Evolutionary conservation across 2,329 filamentous ascomycete species (phyloP), one percentile per base, ranked within the genome.

Genomic region (Diaporthe humulicola): DNA sequence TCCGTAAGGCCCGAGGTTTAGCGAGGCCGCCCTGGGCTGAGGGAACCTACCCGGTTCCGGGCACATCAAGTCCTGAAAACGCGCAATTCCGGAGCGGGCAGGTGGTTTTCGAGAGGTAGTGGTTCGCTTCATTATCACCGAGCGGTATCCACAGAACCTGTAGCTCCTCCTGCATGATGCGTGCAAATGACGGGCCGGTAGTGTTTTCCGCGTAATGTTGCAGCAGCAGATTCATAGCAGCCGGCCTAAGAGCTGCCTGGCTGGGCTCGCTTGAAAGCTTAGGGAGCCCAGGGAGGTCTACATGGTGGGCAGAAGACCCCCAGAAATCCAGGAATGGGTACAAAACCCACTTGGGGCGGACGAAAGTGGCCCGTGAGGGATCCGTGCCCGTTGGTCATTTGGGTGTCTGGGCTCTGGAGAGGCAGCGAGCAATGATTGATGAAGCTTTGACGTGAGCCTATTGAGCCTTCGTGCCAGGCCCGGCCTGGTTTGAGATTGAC

Each of bases 101-200:
- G 64, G 25, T 40, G 52, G 30, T 56, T 57, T 10, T n/a, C 56
- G 7, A 22, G n/a, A 45, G 15, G 69, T 45, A 17, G 25, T 33
- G 56, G 48, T 57, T 66, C 36, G 19, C 36, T 61, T 25, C 33
- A 22, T 40, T 7, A 17, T 36, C n/a, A 25, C 40, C 14, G 57
- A 28, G 54, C 4, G 25, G 74, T 74, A 69, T 60, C 67, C 73
- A 69, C 74, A 74, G 54, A 50, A 56, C 67, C 36, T 15, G 67
- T 25, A 28, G 22, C 33, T 50, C 64, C 74, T 76, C 74, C 69
- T 72, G 74, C 73, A 76, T 76, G 42, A 70, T 73, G 72, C 72
- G 48, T 70, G 73, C 52, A 66, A 70, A 70, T 50, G 58, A 56
- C 50, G 33, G 38, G 50, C 45, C 54, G 58, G 54, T 54, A 67